A percentile compares a stretch with the other conserved stretches of the same genome.
phyloP scores from a whole-genome alignment of 768 basidiomycete genomes.

The Fomitopsis serialis region DNA sequence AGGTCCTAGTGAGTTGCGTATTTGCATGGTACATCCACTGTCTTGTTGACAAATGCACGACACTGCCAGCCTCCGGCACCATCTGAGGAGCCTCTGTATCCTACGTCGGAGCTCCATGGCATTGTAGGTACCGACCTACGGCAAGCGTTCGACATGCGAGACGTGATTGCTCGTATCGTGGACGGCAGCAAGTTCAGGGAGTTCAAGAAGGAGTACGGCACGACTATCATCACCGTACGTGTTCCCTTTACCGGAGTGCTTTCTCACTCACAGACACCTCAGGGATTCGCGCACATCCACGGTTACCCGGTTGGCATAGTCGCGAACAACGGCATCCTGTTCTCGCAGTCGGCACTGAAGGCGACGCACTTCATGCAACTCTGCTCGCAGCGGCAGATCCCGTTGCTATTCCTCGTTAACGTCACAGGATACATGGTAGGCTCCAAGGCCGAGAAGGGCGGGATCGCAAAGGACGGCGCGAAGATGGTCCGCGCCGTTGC shows the following conservation, averaged over 20 bases:
- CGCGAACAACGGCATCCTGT: slow-evolving; percentile 92
- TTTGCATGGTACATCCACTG: not conserved
- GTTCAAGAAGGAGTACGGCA: slow-evolving; percentile 94
- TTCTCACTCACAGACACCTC: not conserved
- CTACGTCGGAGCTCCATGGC: slow-evolving; percentile 78
- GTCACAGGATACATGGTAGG: slow-evolving; percentile 99
- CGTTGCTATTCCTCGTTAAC: slow-evolving; percentile 90
- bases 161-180: slow-evolving; percentile 86
- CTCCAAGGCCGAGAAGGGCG: slow-evolving; percentile 89
- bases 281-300: slow-evolving; percentile 88
- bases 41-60: not conserved
- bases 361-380: slow-evolving; percentile 94
- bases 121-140: slow-evolving; percentile 88
- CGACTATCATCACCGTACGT: slow-evolving; percentile 81
- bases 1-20: slow-evolving; percentile 39
- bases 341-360: slow-evolving; percentile 90
- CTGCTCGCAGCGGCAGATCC: slow-evolving; percentile 87
- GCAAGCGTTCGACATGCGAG: slow-evolving; percentile 90
- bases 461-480: slow-evolving; percentile 93
- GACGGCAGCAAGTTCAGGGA: slow-evolving; percentile 91
- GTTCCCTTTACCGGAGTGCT: not conserved
- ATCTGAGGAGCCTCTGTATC: slow-evolving; percentile 73
- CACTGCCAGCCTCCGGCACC: slow-evolving; percentile 42
- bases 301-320: slow-evolving; percentile 89
- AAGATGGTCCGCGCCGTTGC: slow-evolving; percentile 97